Evolutionary conservation across 208 protist species (phyloP).

Genomic region (Sergeia podlipaevii): DNA sequence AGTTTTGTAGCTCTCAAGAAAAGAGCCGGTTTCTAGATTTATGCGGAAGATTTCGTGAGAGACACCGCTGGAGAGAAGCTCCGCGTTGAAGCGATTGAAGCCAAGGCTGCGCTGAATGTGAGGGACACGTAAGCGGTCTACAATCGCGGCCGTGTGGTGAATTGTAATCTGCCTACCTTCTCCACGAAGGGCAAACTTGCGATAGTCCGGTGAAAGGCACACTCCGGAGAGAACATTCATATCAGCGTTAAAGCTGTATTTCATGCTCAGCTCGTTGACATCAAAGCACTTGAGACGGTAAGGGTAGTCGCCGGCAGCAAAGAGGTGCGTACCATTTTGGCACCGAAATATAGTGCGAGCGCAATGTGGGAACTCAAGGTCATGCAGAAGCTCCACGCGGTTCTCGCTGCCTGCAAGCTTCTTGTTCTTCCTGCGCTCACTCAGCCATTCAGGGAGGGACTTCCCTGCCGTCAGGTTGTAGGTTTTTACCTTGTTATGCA

Average conservation of each 20-base stretch:
- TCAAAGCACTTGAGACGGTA: slow-evolving; percentile 89
- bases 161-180: slow-evolving; percentile 81
- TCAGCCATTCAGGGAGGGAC: slow-evolving; percentile 84
- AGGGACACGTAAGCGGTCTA: slow-evolving; percentile 78
- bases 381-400: slow-evolving; percentile 84
- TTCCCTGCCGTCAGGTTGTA: slow-evolving; percentile 90
- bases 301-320: slow-evolving; percentile 85
- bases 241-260: slow-evolving; percentile 90
- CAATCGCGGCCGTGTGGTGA: slow-evolving; percentile 76
- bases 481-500: slow-evolving; percentile 84
- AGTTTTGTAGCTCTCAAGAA: slow-evolving; percentile 81
- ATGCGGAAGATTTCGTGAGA: slow-evolving; percentile 79
- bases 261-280: slow-evolving; percentile 89
- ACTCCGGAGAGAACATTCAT: slow-evolving; percentile 80
- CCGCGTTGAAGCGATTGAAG: slow-evolving; percentile 66
- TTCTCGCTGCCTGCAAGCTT: slow-evolving; percentile 40
- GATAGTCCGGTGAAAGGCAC: slow-evolving; percentile 84
- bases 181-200: slow-evolving; percentile 82
- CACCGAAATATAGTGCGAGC: slow-evolving; percentile 74
- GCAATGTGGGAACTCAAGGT: slow-evolving; percentile 87
- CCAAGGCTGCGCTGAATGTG: slow-evolving; percentile 76
- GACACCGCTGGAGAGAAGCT: slow-evolving; percentile 74
- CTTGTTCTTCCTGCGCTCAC: slow-evolving; percentile 65
- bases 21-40: slow-evolving; percentile 78
- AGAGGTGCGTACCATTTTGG: slow-evolving; percentile 80